A percentile compares a stretch with the other conserved stretches of the same genome.
These are phyloP conservation scores for Passiflora organensis DNA, from an alignment of 345 rosid species.

Conservation along the genomic window DNA sequence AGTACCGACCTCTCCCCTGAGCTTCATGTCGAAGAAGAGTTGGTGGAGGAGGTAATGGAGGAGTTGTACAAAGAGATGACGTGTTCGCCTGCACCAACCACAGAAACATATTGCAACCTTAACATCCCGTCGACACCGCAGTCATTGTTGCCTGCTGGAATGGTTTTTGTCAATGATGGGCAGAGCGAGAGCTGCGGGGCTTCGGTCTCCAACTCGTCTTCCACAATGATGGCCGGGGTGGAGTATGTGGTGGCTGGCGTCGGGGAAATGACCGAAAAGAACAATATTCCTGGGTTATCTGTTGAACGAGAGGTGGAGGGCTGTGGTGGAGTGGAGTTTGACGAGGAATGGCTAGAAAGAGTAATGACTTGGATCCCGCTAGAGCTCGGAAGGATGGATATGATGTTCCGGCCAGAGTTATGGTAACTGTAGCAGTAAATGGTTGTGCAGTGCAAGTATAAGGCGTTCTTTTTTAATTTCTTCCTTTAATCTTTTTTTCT, in stretches of 20 bases:
- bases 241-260: constrained; percentile 11
- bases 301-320: constrained; percentile 13
- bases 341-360: constrained; percentile 37
- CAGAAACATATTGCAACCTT: background rate
- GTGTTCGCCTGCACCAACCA: background rate
- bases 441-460: background rate
- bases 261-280: background rate
- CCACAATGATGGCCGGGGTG: constrained; percentile 37
- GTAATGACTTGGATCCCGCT: constrained; percentile 26
- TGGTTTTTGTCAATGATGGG: constrained; percentile 5
- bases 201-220: constrained; percentile 25
- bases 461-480: no score
- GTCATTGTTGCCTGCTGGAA: background rate
- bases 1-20: constrained; percentile 23
- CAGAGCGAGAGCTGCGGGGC: constrained; percentile 40
- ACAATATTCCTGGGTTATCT: background rate
- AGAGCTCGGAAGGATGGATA: constrained; percentile 22
- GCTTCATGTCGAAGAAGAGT: constrained; percentile 31
- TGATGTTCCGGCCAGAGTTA: constrained; percentile 5
- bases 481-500: no score
- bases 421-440: no score
- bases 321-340: constrained; percentile 17
- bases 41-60: constrained; percentile 39
- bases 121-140: background rate
- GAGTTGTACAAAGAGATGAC: constrained; percentile 46